phyloP scores from a whole-genome alignment of 1,284 basidiomycete genomes.

The Rhodofomes roseus region DNA sequence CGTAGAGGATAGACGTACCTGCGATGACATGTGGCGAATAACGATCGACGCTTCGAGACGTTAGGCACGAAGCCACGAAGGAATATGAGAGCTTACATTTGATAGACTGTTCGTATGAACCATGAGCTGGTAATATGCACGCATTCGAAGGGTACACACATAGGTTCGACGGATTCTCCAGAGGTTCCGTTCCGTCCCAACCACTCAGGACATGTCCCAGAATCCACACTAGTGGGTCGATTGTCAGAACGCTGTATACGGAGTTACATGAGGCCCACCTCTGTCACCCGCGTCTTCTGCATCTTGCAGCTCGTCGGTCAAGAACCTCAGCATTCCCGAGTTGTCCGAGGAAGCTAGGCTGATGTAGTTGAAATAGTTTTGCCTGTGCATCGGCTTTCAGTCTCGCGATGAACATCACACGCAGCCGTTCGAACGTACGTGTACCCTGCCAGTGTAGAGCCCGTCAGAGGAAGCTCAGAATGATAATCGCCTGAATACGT shows the following conservation, averaged over 20 bases:
- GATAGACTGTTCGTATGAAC: constrained; percentile 50
- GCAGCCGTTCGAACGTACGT: constrained; percentile 29
- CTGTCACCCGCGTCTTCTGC: constrained; percentile 70
- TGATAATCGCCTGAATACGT: too few species aligned
- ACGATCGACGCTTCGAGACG: constrained; percentile 67
- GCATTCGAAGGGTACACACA: constrained; percentile 43
- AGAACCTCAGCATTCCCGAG: constrained; percentile 73
- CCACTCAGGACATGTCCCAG: constrained; percentile 76
- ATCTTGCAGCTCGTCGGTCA: constrained; percentile 77
- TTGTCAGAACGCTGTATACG: not conserved
- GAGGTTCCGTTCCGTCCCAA: constrained; percentile 71
- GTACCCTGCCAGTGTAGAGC: constrained; percentile 36
- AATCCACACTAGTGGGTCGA: constrained; percentile 63
- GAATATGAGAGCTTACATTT: constrained; percentile 48
- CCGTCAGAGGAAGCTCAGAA: too few species aligned
- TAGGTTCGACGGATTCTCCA: constrained; percentile 60
- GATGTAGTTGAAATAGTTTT: constrained; percentile 78
- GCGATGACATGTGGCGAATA: constrained; percentile 78
- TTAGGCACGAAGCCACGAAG: not conserved
- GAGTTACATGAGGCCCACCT: constrained; percentile 33
- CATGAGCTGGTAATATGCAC: not conserved
- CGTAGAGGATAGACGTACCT: constrained; percentile 38
- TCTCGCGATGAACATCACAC: not conserved
- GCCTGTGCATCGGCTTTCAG: not conserved
- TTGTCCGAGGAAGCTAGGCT: constrained; percentile 68